These are phyloP conservation scores for barrel medic (Medicago truncatula) DNA, from an alignment of 306 rosid genomes.

Conservation along the genomic window MtrunA17r5.0-ANR NC_053044.1:36057501-36058000, in stretches of 20 bases:
- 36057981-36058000: not conserved
- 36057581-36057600: not conserved
- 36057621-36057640: constrained; percentile 26
- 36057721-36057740: constrained; percentile 93
- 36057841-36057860: not conserved
- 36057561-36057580: not conserved
- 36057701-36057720: constrained; percentile 91
- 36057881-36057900: constrained; percentile 22
- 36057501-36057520: not conserved
- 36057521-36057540: not conserved
- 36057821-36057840: constrained; percentile 20
- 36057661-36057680: constrained; percentile 76
- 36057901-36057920: constrained; percentile 25
- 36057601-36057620: constrained; percentile 14
- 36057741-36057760: constrained; percentile 94
- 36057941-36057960: not conserved
- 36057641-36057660: constrained; percentile 36
- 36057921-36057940: constrained; percentile 33
- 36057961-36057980: constrained; percentile 19
- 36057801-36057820: constrained; percentile 2
- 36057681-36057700: constrained; percentile 94
- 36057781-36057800: constrained; percentile 23
- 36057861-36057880: constrained; percentile 8
- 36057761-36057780: constrained; percentile 40
- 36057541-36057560: constrained; percentile 1